Percentiles rank a stretch among this genome's conserved stretches.
Conservation (phyloP, 257 asterid genomes). For the Ligustrum vulgare region DNA sequence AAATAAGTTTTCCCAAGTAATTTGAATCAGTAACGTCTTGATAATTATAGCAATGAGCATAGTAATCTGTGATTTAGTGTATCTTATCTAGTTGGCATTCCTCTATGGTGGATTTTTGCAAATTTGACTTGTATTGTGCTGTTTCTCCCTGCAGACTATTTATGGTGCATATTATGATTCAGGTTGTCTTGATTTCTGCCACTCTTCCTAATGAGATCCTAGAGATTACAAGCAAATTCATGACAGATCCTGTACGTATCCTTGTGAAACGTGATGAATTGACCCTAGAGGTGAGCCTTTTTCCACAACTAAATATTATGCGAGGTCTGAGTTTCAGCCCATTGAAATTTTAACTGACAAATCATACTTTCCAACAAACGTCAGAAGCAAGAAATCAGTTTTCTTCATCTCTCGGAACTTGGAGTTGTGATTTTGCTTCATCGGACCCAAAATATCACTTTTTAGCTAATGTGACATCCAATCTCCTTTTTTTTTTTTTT, state of each 20-base stretch:
- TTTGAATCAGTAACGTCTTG: background rate
- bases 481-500: background rate
- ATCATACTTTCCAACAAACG: background rate
- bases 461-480: background rate
- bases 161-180: conserved; percentile 21
- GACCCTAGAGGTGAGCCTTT: conserved; percentile 77
- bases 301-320: background rate
- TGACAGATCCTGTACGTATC: conserved; percentile 98
- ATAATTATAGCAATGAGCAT: background rate
- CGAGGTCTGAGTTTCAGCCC: background rate
- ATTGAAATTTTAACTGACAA: background rate
- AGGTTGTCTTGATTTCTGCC: conserved; percentile 95
- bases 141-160: conserved; percentile 15
- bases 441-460: background rate
- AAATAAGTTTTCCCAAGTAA: background rate
- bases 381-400: background rate
- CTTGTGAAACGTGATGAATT: conserved; percentile 99
- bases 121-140: conserved; percentile 14
- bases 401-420: background rate
- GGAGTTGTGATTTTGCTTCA: background rate
- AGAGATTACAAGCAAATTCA: conserved; percentile 96
- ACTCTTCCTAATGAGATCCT: conserved; percentile 97
- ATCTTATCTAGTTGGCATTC: background rate
- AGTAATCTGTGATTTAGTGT: background rate
- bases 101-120: background rate